Conservation (phyloP, 768 basidiomycete species). For the Lentinula raphanica region DNA sequence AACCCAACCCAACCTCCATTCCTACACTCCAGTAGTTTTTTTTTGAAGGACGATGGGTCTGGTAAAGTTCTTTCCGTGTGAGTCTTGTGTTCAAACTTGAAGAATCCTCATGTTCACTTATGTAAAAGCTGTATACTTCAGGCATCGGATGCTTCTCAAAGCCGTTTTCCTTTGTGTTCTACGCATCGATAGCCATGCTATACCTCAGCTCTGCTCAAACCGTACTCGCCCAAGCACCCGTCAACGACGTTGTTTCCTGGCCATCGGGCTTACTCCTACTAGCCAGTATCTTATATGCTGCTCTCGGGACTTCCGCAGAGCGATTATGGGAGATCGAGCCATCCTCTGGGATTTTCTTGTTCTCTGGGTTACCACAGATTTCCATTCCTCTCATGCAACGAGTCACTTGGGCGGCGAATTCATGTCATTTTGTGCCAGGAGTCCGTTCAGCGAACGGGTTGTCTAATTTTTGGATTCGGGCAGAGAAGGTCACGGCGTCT, state of each 20-base stretch:
- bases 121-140: background rate
- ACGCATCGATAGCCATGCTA: background rate
- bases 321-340: slow-evolving; percentile 24
- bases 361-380: slow-evolving; percentile 18
- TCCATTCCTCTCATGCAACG: slow-evolving; percentile 20
- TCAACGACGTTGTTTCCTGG: slow-evolving; percentile 25
- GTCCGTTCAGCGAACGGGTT: slow-evolving; percentile 17
- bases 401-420: slow-evolving; percentile 16
- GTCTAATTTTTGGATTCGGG: slow-evolving; percentile 22
- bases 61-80: background rate
- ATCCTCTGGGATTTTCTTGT: slow-evolving; percentile 18
- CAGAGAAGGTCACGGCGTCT: slow-evolving; percentile 14
- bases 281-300: slow-evolving; percentile 23
- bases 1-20: background rate
- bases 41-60: background rate
- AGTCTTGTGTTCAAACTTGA: background rate
- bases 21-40: background rate
- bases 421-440: slow-evolving; percentile 22
- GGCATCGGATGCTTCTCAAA: background rate
- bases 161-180: background rate
- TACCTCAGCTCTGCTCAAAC: background rate
- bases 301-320: slow-evolving; percentile 19
- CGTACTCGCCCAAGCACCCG: slow-evolving; percentile 21
- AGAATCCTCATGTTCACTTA: background rate
- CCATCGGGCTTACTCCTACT: slow-evolving; percentile 24